These are phyloP conservation scores for Ramaria sp. DNA, from an alignment of 768 basidiomycete genomes.

Conservation along the genomic window DNA sequence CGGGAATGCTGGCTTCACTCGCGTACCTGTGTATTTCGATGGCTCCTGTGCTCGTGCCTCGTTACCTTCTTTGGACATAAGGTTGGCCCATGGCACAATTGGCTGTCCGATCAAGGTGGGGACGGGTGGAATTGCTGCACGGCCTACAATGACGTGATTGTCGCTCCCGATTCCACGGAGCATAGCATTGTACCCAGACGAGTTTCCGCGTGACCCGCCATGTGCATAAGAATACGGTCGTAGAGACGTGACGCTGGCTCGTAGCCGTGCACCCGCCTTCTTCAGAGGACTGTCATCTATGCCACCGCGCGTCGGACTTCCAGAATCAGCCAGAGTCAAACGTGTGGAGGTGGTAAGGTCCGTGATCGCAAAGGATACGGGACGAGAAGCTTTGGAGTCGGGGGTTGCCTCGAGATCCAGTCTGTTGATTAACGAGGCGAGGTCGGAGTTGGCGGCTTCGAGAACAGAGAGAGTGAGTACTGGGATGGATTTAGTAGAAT, in stretches of 20 bases:
- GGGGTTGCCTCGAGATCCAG: conserved; percentile 78
- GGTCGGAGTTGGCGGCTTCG: conserved; percentile 72
- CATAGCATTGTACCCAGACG: neutral
- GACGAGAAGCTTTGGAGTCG: conserved; percentile 30
- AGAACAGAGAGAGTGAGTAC: conserved; percentile 28
- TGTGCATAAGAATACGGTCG: conserved; percentile 38
- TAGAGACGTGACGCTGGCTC: conserved; percentile 24
- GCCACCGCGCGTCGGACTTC: neutral
- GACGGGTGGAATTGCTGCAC: neutral
- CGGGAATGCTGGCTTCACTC: too few species aligned
- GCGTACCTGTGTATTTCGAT: too few species aligned
- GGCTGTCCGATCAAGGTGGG: conserved; percentile 33
- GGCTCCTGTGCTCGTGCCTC: too few species aligned
- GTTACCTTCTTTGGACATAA: too few species aligned
- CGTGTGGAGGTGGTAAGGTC: neutral
- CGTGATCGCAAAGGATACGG: neutral
- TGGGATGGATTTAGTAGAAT: too few species aligned
- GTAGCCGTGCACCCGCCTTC: conserved; percentile 23
- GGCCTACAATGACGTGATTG: neutral
- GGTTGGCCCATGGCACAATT: conserved; percentile 52
- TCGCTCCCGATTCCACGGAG: neutral
- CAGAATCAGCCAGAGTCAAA: neutral
- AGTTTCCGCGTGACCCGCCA: neutral
- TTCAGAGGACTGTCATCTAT: conserved; percentile 26
- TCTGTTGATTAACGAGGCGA: conserved; percentile 67